phyloP scores from a whole-genome alignment of 306 rosid genomes.

The Cicer yamashitae region DNA sequence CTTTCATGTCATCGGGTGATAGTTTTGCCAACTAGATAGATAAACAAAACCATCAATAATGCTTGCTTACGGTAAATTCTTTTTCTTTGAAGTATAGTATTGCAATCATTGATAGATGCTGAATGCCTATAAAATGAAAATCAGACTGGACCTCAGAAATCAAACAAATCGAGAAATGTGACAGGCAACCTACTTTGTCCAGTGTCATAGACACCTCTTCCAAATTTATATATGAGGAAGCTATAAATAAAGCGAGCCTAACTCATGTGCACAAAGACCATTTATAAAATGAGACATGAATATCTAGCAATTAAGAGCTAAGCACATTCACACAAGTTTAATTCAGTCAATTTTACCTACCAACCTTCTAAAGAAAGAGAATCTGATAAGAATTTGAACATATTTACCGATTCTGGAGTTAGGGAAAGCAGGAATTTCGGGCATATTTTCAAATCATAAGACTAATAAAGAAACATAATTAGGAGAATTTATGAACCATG shows the following conservation, averaged over 20 bases:
- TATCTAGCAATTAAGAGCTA: background rate
- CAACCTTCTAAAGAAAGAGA: conserved; percentile 26
- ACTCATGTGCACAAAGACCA: background rate
- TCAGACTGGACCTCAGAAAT: conserved; percentile 19
- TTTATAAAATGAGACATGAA: conserved; percentile 26
- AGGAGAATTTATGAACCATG: conserved; percentile 7
- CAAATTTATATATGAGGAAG: conserved; percentile 13
- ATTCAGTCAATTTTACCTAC: conserved; percentile 16
- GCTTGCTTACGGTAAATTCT: background rate
- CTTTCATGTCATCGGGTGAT: conserved; percentile 84
- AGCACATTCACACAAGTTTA: conserved; percentile 3
- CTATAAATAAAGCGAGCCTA: conserved; percentile 17
- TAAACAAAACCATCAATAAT: conserved; percentile 38
- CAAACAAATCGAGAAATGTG: background rate
- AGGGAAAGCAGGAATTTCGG: conserved; percentile 11
- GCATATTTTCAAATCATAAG: conserved; percentile 17
- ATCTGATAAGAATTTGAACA: conserved; percentile 31
- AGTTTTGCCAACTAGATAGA: conserved; percentile 78
- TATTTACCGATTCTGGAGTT: conserved; percentile 13
- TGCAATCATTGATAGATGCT: conserved; percentile 1
- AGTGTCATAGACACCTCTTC: conserved; percentile 25
- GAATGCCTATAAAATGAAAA: conserved; percentile 1
- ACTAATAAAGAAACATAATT: background rate
- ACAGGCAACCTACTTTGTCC: conserved; percentile 8
- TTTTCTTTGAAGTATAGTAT: background rate